Evolutionary conservation across 257 asterid genomes (phyloP), one percentile per base, ranked within the genome.

Genomic region (Capsicum pubescens): DNA sequence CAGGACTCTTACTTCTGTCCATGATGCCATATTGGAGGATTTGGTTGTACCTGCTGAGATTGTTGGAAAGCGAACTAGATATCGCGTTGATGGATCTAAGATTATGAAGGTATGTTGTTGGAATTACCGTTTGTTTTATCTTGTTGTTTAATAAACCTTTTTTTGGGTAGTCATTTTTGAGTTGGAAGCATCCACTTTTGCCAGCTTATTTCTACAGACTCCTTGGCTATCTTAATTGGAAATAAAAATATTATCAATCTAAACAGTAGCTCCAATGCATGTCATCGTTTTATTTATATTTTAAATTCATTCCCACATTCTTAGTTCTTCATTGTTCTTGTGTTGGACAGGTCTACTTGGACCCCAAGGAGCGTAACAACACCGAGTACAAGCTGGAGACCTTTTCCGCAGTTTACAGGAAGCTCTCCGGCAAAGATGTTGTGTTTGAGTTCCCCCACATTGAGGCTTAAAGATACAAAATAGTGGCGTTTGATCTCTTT

Each of bases 1-100:
- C 83, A 94, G 98, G 70, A 95, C 97, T 35, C 95, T 95, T n/a
- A 95, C 98, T 59, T 84, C 97, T 13, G 98, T 95, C 64, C 98
- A 95, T 74, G 98, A 95, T 12, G 98, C 97, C 46, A 86, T 93
- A 83, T 93, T 95, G 9, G 98, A 95, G 93, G 98, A 95, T 68
- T 89, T 95, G 21, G 98, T 92, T 64, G 92, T 89, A 15, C 98
- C 97, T 9, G 97, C 97, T 57, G 98, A 95, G 89, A 95, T 95
- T 87, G 93, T 91, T 60, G 98, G 98, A 8, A 91, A 93, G 66
- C 93, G 98, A 11, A 82, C 80, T 56, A 85, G 97, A 85, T 93
- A 86, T 89, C 91, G 94, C 8, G 84, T 93, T 3, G 97, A 95
- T 87, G 98, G 98, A 84, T 89, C 98, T 74, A 95, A 93, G 91